Evolutionary conservation across 805 yeast species (phyloP).

Genomic region (Isabelozyma pseudorhagii): DNA sequence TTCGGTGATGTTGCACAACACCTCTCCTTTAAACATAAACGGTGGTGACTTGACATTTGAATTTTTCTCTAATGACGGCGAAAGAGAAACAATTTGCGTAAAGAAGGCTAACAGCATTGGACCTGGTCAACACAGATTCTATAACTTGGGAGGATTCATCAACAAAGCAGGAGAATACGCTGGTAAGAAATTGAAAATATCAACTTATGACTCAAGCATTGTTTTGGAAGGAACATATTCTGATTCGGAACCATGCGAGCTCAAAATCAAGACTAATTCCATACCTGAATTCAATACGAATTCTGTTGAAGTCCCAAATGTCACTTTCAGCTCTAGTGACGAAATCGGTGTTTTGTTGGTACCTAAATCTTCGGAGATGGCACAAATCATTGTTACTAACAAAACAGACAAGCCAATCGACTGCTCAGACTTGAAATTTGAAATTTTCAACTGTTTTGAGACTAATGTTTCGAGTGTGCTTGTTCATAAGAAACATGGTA

Average conservation of each 20-base stretch:
- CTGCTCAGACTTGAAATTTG: constrained; percentile 27
- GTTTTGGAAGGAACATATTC: constrained; percentile 12
- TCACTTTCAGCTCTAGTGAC: neutral
- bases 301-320: neutral
- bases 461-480: constrained; percentile 20
- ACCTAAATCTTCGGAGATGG: constrained; percentile 28
- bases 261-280: neutral
- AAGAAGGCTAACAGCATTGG: constrained; percentile 21
- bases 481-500: constrained; percentile 30
- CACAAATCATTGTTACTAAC: constrained; percentile 30
- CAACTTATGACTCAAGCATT: constrained; percentile 3
- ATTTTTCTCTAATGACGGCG: constrained; percentile 12
- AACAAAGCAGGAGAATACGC: constrained; percentile 10
- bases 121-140: constrained; percentile 23
- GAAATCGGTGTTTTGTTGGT: constrained; percentile 18
- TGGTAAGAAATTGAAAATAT: constrained; percentile 17
- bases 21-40: constrained; percentile 15
- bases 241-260: neutral
- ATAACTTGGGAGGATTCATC: constrained; percentile 19
- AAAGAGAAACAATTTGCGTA: constrained; percentile 14
- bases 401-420: constrained; percentile 20
- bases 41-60: constrained; percentile 29
- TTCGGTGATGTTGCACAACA: constrained; percentile 21
- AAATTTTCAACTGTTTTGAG: constrained; percentile 26
- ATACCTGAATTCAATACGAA: neutral